A percentile compares a stretch with the other conserved stretches of the same genome.
Evolutionary conservation across 768 basidiomycete genomes (phyloP).

Genomic region (Trametes elegans): DNA sequence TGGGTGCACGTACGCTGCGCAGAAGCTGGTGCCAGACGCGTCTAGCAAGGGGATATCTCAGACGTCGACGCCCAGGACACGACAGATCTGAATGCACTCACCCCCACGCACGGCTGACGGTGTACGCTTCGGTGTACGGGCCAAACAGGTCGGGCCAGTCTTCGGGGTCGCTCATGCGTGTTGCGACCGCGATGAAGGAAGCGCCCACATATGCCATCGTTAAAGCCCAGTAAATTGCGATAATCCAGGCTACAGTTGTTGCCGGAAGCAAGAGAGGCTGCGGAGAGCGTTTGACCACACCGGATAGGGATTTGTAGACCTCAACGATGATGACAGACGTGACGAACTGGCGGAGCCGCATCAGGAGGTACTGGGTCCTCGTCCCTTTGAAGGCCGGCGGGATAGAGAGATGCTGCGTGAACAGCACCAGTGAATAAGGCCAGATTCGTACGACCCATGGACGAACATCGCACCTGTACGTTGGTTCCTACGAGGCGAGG

Average conservation of each 20-base stretch:
- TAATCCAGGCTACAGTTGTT: neutral
- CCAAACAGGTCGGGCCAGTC: slow-evolving; percentile 43
- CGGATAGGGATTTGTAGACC: neutral
- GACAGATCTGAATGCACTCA: slow-evolving; percentile 21
- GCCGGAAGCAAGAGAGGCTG: too few relatives aligned
- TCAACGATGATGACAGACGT: neutral
- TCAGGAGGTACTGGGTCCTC: neutral
- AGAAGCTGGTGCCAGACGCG: slow-evolving; percentile 40
- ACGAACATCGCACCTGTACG: slow-evolving; percentile 12
- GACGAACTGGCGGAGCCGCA: neutral
- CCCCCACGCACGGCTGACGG: slow-evolving; percentile 43
- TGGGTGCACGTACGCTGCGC: slow-evolving; percentile 33
- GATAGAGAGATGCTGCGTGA: neutral
- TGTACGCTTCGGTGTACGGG: slow-evolving; percentile 33
- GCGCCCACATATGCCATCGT: neutral
- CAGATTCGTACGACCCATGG: neutral
- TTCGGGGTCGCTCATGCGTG: slow-evolving; percentile 27
- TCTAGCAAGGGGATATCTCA: slow-evolving; percentile 16
- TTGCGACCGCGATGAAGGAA: slow-evolving; percentile 8
- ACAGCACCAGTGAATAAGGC: neutral
- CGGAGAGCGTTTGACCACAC: neutral
- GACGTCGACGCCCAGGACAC: too few relatives aligned
- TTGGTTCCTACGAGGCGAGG: slow-evolving; percentile 20
- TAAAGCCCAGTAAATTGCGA: neutral
- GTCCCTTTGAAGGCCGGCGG: neutral